Evolutionary conservation across 139 green algal species (phyloP), one percentile per base, ranked within the genome.

Genomic region (Trebouxia sp.): DNA sequence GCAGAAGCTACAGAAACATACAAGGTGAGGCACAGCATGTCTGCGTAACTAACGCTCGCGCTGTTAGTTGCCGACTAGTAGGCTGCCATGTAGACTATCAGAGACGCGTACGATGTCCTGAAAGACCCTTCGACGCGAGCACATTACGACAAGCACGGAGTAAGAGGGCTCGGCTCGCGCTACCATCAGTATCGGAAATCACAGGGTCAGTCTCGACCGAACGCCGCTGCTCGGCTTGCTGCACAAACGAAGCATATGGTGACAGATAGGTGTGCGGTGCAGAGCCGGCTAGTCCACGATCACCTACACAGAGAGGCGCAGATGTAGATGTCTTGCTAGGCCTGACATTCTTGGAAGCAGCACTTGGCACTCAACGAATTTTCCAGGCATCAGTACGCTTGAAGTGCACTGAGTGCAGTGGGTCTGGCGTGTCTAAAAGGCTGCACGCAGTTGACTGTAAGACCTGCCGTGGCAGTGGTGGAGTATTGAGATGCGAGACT

Each of bases 261-360:
- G 3, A 53, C 20, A 53, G 1, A 53, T 53, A 53, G 15, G 20
- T 17, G 15, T 53, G 47, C 47, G 20, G 47, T 17, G 20, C 20
- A 17, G 1, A 53, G 47, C 47, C 2, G 47, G 15, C 14, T 53
- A 17, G 47, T 53, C 1, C 2, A 53, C 14, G 15, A 53, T 26
- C 2, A 26, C 28, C 35, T 30, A 5, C 32, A 30, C 62, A 72
- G 11, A 14, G 26, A 72, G 62, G 62, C 32, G 14, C 42, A 15
- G 11, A 45, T 72, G 62, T 72, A 3, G 62, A 72, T 26, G 62
- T 35, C 30, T 30, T 72, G 62, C 32, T 72, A 35, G 62, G n/a
- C 26, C 62, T 72, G 5, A 72, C 62, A 14, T 72, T 72, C 62
- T 30, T 72, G 62, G 62, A 72, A 35, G 62, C 62, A 41, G 62